Percentiles rank a stretch among this genome's conserved stretches.
These are phyloP conservation scores for Exophiala sp. DNA, from an alignment of 2,329 filamentous ascomycete species.

Conservation along the genomic window DNA sequence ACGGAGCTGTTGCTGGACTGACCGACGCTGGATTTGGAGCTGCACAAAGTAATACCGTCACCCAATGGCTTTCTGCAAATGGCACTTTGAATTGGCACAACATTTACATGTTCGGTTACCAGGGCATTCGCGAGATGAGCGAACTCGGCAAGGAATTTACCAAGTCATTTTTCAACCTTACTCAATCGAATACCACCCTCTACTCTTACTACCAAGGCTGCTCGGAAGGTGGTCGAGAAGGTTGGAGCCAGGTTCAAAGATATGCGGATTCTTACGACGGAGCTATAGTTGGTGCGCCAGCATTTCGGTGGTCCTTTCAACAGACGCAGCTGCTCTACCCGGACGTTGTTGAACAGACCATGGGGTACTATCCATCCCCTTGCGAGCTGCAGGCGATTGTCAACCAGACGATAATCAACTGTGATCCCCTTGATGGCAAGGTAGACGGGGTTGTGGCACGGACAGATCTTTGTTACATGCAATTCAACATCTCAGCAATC, in stretches of 20 bases:
- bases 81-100: slow-evolving; percentile 50
- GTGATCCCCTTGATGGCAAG: slow-evolving; percentile 54
- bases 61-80: slow-evolving; percentile 34
- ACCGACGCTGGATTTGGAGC: slow-evolving; percentile 44
- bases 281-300: slow-evolving; percentile 45
- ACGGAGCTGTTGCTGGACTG: slow-evolving; percentile 47
- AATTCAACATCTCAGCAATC: slow-evolving; percentile 46
- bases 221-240: slow-evolving; percentile 54
- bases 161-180: slow-evolving; percentile 39
- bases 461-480: slow-evolving; percentile 46
- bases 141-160: slow-evolving; percentile 45
- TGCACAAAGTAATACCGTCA: no score
- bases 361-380: slow-evolving; percentile 42
- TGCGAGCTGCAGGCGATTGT: slow-evolving; percentile 52
- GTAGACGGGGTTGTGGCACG: slow-evolving; percentile 54
- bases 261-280: slow-evolving; percentile 48
- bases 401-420: slow-evolving; percentile 54
- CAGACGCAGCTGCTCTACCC: slow-evolving; percentile 44
- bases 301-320: slow-evolving; percentile 45
- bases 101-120: slow-evolving; percentile 51
- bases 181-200: slow-evolving; percentile 33
- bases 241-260: slow-evolving; percentile 52
- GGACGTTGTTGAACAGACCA: slow-evolving; percentile 38
- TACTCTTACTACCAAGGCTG: slow-evolving; percentile 54
- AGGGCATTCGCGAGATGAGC: slow-evolving; percentile 52